Base-by-base conservation (phyloP, 805 yeast species). In the Candida montana region DNA sequence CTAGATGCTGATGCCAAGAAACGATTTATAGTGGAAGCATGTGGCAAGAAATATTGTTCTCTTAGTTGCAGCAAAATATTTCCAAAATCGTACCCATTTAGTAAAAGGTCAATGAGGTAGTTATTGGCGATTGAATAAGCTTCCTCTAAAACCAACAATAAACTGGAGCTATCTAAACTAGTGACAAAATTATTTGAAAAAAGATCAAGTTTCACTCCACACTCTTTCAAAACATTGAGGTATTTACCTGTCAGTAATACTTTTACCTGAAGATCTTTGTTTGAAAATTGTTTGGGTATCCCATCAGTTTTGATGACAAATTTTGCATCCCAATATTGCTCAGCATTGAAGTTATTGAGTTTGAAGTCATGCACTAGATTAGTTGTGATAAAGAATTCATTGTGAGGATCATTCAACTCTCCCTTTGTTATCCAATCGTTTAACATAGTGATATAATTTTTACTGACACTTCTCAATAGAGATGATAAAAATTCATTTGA, bases 161-260 rank as follows among this genome's bases (percentile, higher is more conserved):
- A 62, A 48, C 74, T 73, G 0, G 69, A 55, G 20, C 71, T 50
- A 55, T 57, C 51, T 54, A 66, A 41, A 33, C 57, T 51, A 40
- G 65, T 57, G 18, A 70, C 58, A n/a, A 58, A 28, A n/a, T 30
- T 44, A 21, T 46, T 40, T 3, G 50, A 41, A 19, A 51, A 53
- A 10, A 50, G n/a, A 33, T 52, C 54, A 33, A 53, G 11, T 0
- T 52, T 52, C 3, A 75, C 63, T 0, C 81, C 83, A 53, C 85
- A 79, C 42, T 72, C 78, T 41, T 77, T 72, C 33, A 84, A 68
- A 3, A 91, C 81, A 53, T 87, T 85, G 42, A 89, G 64, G 51
- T 81, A 81, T 61, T 88, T 90, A 2, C 99, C 99, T 0, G 96
- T 86, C 38, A 79, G 67, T 19, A 91, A 64, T 0, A 91, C 71